A percentile compares a stretch with the other conserved stretches of the same genome.
These are phyloP conservation scores for Pachysandra terminalis DNA, from an alignment of 164 flowering plant genomes.

Conservation along the genomic window DNA sequence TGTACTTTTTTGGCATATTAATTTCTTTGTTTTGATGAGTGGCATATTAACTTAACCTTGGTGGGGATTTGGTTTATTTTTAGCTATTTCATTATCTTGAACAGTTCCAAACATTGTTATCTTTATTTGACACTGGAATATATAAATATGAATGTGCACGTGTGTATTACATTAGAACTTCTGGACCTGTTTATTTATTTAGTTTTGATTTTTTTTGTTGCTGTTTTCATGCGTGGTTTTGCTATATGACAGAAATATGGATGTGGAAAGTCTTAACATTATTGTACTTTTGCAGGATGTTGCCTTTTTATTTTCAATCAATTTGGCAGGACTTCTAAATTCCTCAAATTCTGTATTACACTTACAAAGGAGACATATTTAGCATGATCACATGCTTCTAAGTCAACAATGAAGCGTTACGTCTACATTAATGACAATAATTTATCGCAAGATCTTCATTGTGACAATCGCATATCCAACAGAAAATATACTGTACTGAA, in stretches of 20 bases:
- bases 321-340: slow-evolving; percentile 1
- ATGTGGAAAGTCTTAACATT: not conserved
- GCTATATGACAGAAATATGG: not conserved
- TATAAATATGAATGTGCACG: not conserved
- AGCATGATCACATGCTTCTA: slow-evolving; percentile 14
- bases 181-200: no score
- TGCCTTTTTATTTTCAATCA: not conserved
- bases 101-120: not conserved
- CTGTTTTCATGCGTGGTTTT: not conserved
- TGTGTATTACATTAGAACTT: not conserved
- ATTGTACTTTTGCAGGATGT: slow-evolving; percentile 7
- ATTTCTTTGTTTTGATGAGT: no score
- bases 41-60: no score
- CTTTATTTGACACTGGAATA: not conserved
- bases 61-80: not conserved
- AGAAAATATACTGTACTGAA: slow-evolving; percentile 84
- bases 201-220: no score
- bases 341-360: slow-evolving; percentile 1
- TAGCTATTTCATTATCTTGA: no score
- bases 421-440: slow-evolving; percentile 79
- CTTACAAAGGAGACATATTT: slow-evolving; percentile 4
- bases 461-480: slow-evolving; percentile 89
- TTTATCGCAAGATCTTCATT: slow-evolving; percentile 51
- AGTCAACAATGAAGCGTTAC: slow-evolving; percentile 69
- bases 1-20: not conserved